Evolutionary conservation across 2,329 filamentous ascomycete genomes (phyloP).

Genomic region (Aquanectria penicillioides): DNA sequence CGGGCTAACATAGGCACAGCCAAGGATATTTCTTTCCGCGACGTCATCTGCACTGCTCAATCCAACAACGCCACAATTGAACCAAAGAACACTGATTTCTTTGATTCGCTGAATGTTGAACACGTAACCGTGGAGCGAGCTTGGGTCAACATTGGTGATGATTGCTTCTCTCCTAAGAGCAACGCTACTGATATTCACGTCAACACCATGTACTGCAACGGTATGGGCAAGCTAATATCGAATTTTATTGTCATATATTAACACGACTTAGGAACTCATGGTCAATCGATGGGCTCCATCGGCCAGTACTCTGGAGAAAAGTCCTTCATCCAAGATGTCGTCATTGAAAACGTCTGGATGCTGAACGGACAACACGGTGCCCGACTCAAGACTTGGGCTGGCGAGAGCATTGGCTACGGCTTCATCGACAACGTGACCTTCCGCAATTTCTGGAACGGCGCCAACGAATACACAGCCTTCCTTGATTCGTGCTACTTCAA

Average conservation of each 20-base stretch:
- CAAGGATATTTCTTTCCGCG: conserved; percentile 35
- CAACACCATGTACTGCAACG: conserved; percentile 61
- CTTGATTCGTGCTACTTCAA: conserved; percentile 42
- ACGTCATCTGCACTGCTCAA: conserved; percentile 38
- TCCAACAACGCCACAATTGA: conserved; percentile 35
- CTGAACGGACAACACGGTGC: conserved; percentile 38
- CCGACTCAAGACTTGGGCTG: conserved; percentile 40
- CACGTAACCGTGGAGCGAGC: conserved; percentile 32
- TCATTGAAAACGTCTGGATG: conserved; percentile 41
- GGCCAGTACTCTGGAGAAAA: conserved; percentile 37
- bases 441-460: conserved; percentile 39
- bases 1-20: conserved; percentile 11
- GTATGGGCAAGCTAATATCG: conserved; percentile 1
- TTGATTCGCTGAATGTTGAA: conserved; percentile 36
- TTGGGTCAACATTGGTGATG: conserved; percentile 39
- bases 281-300: conserved; percentile 37
- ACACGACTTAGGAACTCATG: conserved; percentile 24
- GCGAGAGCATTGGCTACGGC: conserved; percentile 34
- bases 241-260: not conserved
- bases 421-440: conserved; percentile 39
- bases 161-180: conserved; percentile 41
- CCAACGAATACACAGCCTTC: conserved; percentile 38
- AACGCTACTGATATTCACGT: conserved; percentile 36
- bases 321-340: conserved; percentile 37
- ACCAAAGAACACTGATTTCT: conserved; percentile 41